These are phyloP conservation scores for Exophiala phaeomuriformis DNA, from an alignment of 2,329 filamentous ascomycete genomes.

Conservation along the genomic window DNA sequence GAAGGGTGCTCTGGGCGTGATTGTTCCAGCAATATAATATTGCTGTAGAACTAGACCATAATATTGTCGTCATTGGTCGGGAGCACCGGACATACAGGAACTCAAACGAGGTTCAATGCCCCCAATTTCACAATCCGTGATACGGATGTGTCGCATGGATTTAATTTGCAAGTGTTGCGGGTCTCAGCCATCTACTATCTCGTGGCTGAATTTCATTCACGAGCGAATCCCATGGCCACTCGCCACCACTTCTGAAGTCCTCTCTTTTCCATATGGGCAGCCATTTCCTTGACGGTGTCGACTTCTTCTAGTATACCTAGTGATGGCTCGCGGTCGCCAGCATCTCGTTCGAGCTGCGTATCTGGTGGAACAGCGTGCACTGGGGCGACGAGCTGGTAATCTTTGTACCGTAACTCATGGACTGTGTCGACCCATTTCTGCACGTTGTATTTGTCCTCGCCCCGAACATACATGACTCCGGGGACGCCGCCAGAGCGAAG, in stretches of 20 bases:
- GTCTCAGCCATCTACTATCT: background rate
- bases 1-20: conserved; percentile 4
- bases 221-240: conserved; percentile 54
- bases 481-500: conserved; percentile 61
- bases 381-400: conserved; percentile 57
- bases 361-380: conserved; percentile 36
- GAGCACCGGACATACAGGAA: too few relatives aligned
- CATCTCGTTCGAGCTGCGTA: background rate
- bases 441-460: conserved; percentile 47
- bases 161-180: too few relatives aligned
- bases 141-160: too few relatives aligned
- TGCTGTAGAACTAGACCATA: too few relatives aligned
- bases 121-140: too few relatives aligned
- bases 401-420: conserved; percentile 61
- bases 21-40: too few relatives aligned
- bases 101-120: too few relatives aligned
- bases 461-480: conserved; percentile 72
- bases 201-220: conserved; percentile 10
- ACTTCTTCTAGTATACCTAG: conserved; percentile 48
- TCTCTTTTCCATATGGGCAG: conserved; percentile 51
- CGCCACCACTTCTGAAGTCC: conserved; percentile 61
- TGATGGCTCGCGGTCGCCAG: background rate
- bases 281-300: conserved; percentile 59
- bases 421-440: conserved; percentile 59
- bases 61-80: too few relatives aligned